Evolutionary conservation across 176 grass and related monocot species (phyloP).

Genomic region (Metroxylon sagu): DNA sequence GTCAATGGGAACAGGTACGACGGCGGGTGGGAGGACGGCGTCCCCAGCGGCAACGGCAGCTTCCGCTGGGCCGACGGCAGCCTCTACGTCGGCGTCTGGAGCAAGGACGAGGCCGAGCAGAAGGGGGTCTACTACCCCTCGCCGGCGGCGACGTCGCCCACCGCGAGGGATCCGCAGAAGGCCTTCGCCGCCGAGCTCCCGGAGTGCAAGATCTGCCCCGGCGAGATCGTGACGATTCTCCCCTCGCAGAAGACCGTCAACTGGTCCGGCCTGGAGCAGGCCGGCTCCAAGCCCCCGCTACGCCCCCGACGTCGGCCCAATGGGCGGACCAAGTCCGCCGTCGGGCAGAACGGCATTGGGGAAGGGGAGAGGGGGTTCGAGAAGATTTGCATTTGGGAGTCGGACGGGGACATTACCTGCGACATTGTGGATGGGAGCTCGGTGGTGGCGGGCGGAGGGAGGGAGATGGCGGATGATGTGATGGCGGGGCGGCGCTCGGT

Average conservation of each 20-base stretch:
- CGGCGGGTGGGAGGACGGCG: constrained; percentile 82
- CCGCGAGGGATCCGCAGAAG: constrained; percentile 65
- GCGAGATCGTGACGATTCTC: constrained; percentile 37
- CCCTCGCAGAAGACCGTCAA: constrained; percentile 51
- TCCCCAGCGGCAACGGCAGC: constrained; percentile 58
- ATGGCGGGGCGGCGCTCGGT: constrained; percentile 17
- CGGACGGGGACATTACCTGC: constrained; percentile 61
- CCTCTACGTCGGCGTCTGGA: constrained; percentile 71
- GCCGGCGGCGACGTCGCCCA: constrained; percentile 39
- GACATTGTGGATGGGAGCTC: constrained; percentile 54
- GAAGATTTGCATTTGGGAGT: constrained; percentile 65
- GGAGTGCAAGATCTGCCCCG: constrained; percentile 33
- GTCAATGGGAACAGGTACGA: constrained; percentile 42
- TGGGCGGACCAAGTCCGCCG: constrained; percentile 23
- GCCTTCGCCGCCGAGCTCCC: constrained; percentile 51
- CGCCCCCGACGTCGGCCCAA: constrained; percentile 30
- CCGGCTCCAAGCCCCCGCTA: constrained; percentile 13
- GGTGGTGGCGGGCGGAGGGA: constrained; percentile 11
- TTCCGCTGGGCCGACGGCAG: constrained; percentile 83
- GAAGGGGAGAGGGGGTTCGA: constrained; percentile 54
- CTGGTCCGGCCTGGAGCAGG: constrained; percentile 33
- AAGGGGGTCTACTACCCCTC: constrained; percentile 87
- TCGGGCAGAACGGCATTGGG: constrained; percentile 35
- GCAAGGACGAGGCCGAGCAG: constrained; percentile 53
- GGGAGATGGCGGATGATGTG: constrained; percentile 12